phyloP scores from a whole-genome alignment of 306 rosid genomes.

The Senna siamea region DNA sequence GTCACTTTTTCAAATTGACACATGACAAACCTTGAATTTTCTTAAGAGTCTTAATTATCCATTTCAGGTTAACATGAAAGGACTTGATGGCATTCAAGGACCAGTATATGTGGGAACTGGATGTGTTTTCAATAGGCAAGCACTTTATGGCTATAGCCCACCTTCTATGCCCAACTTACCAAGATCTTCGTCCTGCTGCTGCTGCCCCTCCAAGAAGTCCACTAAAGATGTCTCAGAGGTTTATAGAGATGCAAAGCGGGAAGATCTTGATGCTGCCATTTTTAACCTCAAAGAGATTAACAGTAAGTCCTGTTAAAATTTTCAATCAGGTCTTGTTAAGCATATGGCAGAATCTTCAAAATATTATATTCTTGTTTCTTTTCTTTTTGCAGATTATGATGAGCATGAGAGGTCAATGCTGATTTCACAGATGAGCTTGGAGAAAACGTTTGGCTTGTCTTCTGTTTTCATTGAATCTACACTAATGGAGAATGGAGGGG shows the following conservation, averaged over 20 bases:
- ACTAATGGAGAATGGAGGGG: constrained; percentile 92
- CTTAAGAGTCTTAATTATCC: constrained; percentile 32
- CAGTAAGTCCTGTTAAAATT: constrained; percentile 53
- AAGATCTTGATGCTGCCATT: constrained; percentile 83
- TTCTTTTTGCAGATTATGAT: constrained; percentile 67
- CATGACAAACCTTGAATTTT: constrained; percentile 6
- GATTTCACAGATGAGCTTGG: constrained; percentile 86
- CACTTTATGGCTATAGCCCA: constrained; percentile 96
- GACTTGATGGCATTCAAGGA: constrained; percentile 97
- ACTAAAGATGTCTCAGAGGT: constrained; percentile 54
- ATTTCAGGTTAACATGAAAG: constrained; percentile 97
- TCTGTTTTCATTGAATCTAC: constrained; percentile 93
- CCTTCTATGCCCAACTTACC: constrained; percentile 71
- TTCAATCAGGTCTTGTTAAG: constrained; percentile 31
- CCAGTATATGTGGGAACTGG: constrained; percentile 98
- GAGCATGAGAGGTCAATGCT: constrained; percentile 92
- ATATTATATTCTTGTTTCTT: constrained; percentile 23
- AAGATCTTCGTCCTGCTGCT: constrained; percentile 71
- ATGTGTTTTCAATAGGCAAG: constrained; percentile 90
- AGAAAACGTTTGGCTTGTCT: constrained; percentile 94
- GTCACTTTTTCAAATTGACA: background rate
- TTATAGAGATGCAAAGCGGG: constrained; percentile 76
- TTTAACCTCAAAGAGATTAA: constrained; percentile 83
- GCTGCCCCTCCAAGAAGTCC: constrained; percentile 79
- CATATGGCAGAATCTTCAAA: constrained; percentile 28